These are phyloP conservation scores for Thelephora ganbajun DNA, from an alignment of 768 basidiomycete genomes.

Conservation along the genomic window DNA sequence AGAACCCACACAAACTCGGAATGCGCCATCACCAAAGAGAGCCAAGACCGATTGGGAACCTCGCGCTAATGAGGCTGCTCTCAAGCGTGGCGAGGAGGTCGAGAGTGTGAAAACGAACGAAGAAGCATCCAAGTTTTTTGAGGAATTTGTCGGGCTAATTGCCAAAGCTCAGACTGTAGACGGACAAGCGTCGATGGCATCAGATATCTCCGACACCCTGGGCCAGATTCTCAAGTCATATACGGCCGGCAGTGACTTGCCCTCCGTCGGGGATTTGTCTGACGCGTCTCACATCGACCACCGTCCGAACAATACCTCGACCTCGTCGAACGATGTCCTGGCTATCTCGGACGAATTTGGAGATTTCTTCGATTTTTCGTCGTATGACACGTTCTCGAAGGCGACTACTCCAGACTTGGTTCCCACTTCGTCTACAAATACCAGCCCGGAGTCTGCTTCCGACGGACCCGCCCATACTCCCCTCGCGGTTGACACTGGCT, in stretches of 20 bases:
- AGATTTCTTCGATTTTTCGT: slow-evolving; percentile 59
- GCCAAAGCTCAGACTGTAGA: slow-evolving; percentile 29
- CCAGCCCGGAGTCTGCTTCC: slow-evolving; percentile 62
- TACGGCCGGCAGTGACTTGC: slow-evolving; percentile 21
- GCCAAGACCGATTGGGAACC: slow-evolving; percentile 61
- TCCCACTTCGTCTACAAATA: slow-evolving; percentile 57
- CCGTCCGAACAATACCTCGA: background rate
- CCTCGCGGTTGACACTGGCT: slow-evolving; percentile 27
- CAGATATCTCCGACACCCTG: slow-evolving; percentile 45
- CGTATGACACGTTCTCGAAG: slow-evolving; percentile 41
- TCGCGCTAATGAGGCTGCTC: slow-evolving; percentile 34
- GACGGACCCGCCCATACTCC: slow-evolving; percentile 41
- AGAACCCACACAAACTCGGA: slow-evolving; percentile 6
- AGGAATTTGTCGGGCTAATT: slow-evolving; percentile 49
- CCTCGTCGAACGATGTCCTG: slow-evolving; percentile 19
- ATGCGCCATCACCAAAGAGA: slow-evolving; percentile 61
- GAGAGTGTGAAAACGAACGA: slow-evolving; percentile 49
- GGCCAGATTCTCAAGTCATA: slow-evolving; percentile 51
- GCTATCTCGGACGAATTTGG: slow-evolving; percentile 34
- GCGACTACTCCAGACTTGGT: slow-evolving; percentile 66
- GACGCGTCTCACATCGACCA: slow-evolving; percentile 12
- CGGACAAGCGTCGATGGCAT: slow-evolving; percentile 24
- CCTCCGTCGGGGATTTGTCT: slow-evolving; percentile 15
- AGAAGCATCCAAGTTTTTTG: slow-evolving; percentile 47
- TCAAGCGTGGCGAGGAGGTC: slow-evolving; percentile 24